These are phyloP conservation scores for Candida tropicalis DNA, from an alignment of 1,139 yeast species.

Conservation along the genomic window DNA sequence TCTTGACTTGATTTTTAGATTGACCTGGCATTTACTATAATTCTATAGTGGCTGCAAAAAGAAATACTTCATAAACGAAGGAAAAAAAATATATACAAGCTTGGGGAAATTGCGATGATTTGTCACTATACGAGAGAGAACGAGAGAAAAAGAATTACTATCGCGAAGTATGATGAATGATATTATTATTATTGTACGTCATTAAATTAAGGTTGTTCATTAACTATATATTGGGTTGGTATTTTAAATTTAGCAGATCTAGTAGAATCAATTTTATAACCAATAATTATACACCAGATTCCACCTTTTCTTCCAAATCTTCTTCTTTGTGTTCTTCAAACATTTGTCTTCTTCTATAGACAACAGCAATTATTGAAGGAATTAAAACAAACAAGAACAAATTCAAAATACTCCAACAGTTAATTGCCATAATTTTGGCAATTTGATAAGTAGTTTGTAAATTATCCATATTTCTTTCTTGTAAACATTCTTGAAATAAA, in stretches of 20 bases:
- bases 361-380: conserved; percentile 18
- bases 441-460: conserved; percentile 5
- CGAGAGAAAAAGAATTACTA: no score
- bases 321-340: conserved; percentile 1
- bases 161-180: no score
- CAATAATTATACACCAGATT: not conserved
- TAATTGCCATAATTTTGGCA: conserved; percentile 14
- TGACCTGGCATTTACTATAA: not conserved
- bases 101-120: no score
- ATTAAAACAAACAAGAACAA: conserved; percentile 27
- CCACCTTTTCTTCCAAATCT: conserved; percentile 3
- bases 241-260: no score
- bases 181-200: no score
- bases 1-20: no score
- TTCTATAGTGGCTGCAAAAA: not conserved
- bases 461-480: conserved; percentile 6
- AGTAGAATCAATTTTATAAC: no score
- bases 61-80: no score
- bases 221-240: no score
- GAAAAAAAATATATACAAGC: not conserved
- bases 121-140: no score
- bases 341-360: conserved; percentile 3
- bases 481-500: conserved; percentile 2
- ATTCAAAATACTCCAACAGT: conserved; percentile 27
- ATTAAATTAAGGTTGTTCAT: no score